These are phyloP conservation scores for Ehretia macrophylla DNA, from an alignment of 257 asterid genomes.

Conservation along the genomic window DNA sequence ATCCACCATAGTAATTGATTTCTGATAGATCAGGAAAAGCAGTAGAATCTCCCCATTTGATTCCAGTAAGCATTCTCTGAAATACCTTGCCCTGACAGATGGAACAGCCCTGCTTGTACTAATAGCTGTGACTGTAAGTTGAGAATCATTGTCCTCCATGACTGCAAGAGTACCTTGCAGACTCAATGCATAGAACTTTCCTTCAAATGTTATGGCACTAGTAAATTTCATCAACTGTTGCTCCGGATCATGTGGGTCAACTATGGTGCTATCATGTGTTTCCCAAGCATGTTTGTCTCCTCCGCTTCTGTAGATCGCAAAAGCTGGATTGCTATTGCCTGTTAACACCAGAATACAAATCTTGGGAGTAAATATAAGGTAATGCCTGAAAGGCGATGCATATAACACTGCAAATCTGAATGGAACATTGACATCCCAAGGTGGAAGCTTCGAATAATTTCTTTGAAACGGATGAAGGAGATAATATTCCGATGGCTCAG, in stretches of 20 bases:
- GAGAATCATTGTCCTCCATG: constrained; percentile 18
- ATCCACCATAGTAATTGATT: constrained; percentile 11
- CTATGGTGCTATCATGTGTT: constrained; percentile 13
- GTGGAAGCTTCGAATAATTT: neutral
- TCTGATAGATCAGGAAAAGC: constrained; percentile 25
- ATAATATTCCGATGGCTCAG: too few relatives aligned
- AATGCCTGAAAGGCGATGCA: neutral
- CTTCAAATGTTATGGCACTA: constrained; percentile 19
- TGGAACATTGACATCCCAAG: constrained; percentile 19
- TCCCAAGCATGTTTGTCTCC: constrained; percentile 4
- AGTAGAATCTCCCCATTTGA: constrained; percentile 29
- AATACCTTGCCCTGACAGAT: constrained; percentile 16
- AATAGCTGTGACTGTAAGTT: constrained; percentile 13
- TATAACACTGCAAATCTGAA: constrained; percentile 16
- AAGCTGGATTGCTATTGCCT: constrained; percentile 18
- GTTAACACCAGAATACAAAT: constrained; percentile 3
- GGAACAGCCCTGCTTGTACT: constrained; percentile 28
- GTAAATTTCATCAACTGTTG: constrained; percentile 21
- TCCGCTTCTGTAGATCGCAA: constrained; percentile 3
- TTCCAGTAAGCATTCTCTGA: constrained; percentile 25
- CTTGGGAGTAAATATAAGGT: too few relatives aligned
- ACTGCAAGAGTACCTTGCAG: constrained; percentile 34
- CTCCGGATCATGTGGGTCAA: constrained; percentile 24
- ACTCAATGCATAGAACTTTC: constrained; percentile 31
- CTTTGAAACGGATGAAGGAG: neutral